These are phyloP conservation scores for Zymoseptoria crescenta DNA, from an alignment of 2,329 filamentous ascomycete genomes.

Conservation along the genomic window DNA sequence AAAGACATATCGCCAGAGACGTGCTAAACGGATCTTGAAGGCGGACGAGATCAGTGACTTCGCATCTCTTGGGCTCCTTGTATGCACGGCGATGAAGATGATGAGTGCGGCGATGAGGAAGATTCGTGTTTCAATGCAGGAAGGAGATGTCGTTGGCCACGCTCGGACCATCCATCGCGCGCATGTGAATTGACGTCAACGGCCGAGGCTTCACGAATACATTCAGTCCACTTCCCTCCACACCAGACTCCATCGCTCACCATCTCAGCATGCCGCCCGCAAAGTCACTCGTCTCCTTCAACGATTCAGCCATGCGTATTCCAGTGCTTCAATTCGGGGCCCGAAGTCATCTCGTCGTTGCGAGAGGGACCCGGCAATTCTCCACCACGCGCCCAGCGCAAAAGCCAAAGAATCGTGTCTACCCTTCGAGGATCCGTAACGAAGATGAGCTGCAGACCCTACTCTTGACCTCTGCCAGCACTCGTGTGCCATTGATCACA, in stretches of 20 bases:
- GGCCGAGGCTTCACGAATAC: background rate
- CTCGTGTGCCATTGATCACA: constrained; percentile 39
- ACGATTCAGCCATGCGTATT: background rate
- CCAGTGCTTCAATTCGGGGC: background rate
- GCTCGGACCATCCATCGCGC: background rate
- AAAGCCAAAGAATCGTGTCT: constrained; percentile 29
- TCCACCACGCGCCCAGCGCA: constrained; percentile 10
- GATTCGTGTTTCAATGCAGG: no score
- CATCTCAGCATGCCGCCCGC: background rate
- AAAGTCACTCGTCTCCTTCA: background rate
- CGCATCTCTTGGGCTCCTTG: background rate
- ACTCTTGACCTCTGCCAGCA: constrained; percentile 40
- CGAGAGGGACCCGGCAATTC: constrained; percentile 11
- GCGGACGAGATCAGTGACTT: background rate
- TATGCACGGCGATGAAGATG: background rate
- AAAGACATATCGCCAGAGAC: background rate
- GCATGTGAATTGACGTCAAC: background rate
- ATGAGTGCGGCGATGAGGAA: background rate
- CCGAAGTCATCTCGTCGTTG: background rate
- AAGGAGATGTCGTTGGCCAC: background rate
- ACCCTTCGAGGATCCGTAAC: constrained; percentile 35
- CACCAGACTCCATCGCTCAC: background rate
- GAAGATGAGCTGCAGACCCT: constrained; percentile 43
- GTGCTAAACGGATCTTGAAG: background rate
- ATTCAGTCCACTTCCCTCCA: background rate